Evolutionary conservation across 225 moss, liverwort and hornwort genomes (phyloP), one percentile per base, ranked within the genome.

Genomic region (Thuidium tamariscinum): DNA sequence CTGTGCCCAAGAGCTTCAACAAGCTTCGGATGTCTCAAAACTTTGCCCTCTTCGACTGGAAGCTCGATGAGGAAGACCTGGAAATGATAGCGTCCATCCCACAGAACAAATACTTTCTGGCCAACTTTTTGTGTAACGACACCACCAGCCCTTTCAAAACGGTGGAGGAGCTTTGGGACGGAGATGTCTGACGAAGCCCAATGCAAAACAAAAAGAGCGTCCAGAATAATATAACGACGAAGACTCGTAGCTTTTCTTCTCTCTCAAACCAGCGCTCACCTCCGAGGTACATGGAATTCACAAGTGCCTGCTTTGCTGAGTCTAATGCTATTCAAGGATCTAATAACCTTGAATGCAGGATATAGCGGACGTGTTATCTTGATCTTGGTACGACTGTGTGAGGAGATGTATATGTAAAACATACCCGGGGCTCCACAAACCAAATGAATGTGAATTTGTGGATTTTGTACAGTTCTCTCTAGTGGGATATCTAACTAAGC

Each of bases 151-250:
- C 91, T 75, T 93, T 80, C 85, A 91, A 89, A 81, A 85, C 81
- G 19, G 87, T 92, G 36, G 95, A 93, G 84, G 95, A 93, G 77
- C 95, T 95, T 65, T 95, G 93, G 94, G 95, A 95, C n/a, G 93
- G 95, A 18, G 95, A 95, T 80, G 90, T 92, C 65, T 93, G 89
- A 93, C 51, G n/a, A 82, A 34, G 34, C 7, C 2, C 2, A 39
- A 36, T 49, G 65, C 65, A 8, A 46, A 32, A 32, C 65, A 8
- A 46, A 32, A 32, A 61, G 48, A 23, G 23, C 63, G 79, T 22
- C 36, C 55, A 36, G 20, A 37, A 54, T n/a, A 80, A 75, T 9
- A 22, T 37, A 30, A 42, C n/a, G 30, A 39, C 3, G 56, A 61
- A 55, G 61, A 77, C 79, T 39, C n/a, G 5, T 30, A 36, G 21